Percentiles rank a stretch among this genome's conserved stretches.
phyloP scores from a whole-genome alignment of 805 yeast genomes.

The Lipomyces sp. region DNA sequence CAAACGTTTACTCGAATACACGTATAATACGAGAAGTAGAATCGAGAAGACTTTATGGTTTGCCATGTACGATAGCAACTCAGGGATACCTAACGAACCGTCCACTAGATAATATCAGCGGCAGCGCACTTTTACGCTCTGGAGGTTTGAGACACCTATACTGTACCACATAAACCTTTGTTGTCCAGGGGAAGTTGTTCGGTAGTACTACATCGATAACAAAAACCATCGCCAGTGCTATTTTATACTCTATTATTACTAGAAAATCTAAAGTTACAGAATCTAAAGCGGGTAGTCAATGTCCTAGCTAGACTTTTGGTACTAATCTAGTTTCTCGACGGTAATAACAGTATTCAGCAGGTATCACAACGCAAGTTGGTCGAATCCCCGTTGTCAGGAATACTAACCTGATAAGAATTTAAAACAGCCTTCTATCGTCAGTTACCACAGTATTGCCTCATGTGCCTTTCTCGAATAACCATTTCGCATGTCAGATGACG shows the following conservation, averaged over 20 bases:
- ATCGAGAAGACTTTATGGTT: not conserved
- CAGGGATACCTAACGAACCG: not conserved
- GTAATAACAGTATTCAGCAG: not conserved
- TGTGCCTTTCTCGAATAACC: not conserved
- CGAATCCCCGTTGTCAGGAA: not conserved
- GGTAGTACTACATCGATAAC: not conserved
- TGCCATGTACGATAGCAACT: not conserved
- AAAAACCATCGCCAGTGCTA: not conserved
- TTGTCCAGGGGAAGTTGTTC: not conserved
- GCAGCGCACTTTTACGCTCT: not conserved
- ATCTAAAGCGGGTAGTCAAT: not conserved
- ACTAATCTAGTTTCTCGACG: not conserved
- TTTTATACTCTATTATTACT: not conserved
- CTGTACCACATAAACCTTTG: not conserved
- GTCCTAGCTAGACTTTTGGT: not conserved
- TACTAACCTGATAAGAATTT: not conserved
- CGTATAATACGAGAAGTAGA: not conserved
- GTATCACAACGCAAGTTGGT: not conserved
- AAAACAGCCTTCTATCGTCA: not conserved
- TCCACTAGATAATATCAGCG: not conserved
- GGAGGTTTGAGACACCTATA: not conserved
- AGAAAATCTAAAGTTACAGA: not conserved
- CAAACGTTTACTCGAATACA: not conserved
- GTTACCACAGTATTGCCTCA: not conserved
- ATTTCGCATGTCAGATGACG: not conserved